These are phyloP conservation scores for Aspergillus baeticus DNA, from an alignment of 495 filamentous ascomycete species.

Conservation along the genomic window DNA sequence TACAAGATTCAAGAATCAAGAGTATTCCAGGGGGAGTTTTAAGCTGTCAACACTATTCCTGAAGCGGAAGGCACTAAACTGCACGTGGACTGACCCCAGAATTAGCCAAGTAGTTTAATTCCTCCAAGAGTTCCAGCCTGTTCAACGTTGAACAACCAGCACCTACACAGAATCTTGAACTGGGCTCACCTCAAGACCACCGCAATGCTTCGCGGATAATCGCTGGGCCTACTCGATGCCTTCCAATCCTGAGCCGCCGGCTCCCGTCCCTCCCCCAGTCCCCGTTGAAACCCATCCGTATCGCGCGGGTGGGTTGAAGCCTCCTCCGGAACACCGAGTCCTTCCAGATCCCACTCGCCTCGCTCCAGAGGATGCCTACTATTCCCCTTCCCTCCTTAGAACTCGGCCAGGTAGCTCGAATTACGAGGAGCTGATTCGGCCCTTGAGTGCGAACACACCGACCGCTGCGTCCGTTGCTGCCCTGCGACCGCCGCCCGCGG, in stretches of 20 bases:
- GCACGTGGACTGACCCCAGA: background rate
- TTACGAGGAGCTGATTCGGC: slow-evolving; percentile 36
- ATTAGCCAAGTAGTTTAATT: background rate
- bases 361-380: slow-evolving; percentile 82
- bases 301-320: slow-evolving; percentile 33
- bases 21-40: background rate
- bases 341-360: slow-evolving; percentile 60
- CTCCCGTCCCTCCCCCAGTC: slow-evolving; percentile 39
- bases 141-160: too few species aligned
- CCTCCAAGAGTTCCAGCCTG: too few species aligned
- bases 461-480: slow-evolving; percentile 34
- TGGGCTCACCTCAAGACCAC: background rate
- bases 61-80: slow-evolving; percentile 11
- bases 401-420: slow-evolving; percentile 46
- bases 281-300: slow-evolving; percentile 47
- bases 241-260: slow-evolving; percentile 35
- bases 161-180: background rate
- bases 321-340: slow-evolving; percentile 46
- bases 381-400: slow-evolving; percentile 55
- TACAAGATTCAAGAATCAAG: too few species aligned
- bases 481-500: slow-evolving; percentile 38
- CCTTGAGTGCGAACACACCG: slow-evolving; percentile 30
- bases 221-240: slow-evolving; percentile 38
- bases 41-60: background rate
- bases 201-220: slow-evolving; percentile 35